A percentile compares a stretch with the other conserved stretches of the same genome.
These are phyloP conservation scores for Marasmius sp. DNA, from an alignment of 1,284 basidiomycete genomes.

Conservation along the genomic window DNA sequence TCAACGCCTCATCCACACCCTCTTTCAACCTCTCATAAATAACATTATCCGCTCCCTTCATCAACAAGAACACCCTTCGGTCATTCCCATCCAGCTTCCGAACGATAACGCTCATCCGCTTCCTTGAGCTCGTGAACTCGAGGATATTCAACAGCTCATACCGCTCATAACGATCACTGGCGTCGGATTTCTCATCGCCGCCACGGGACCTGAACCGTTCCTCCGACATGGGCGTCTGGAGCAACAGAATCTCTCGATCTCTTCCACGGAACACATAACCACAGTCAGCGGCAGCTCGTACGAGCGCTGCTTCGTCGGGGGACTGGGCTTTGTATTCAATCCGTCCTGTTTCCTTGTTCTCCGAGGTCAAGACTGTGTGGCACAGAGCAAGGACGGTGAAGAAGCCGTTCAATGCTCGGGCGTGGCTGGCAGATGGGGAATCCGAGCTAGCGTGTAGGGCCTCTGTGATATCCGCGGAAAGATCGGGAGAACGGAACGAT, in stretches of 20 bases:
- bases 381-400: slow-evolving; percentile 92
- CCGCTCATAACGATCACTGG: slow-evolving; percentile 50
- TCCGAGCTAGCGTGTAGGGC: slow-evolving; percentile 35
- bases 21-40: slow-evolving; percentile 88
- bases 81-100: slow-evolving; percentile 71
- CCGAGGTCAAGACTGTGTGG: slow-evolving; percentile 87
- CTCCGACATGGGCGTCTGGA: slow-evolving; percentile 82
- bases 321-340: slow-evolving; percentile 96
- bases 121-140: slow-evolving; percentile 93
- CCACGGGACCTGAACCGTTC: slow-evolving; percentile 26
- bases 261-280: slow-evolving; percentile 93
- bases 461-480: slow-evolving; percentile 25
- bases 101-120: slow-evolving; percentile 94
- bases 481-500: slow-evolving; percentile 58
- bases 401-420: slow-evolving; percentile 81
- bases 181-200: neutral
- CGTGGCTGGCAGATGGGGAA: slow-evolving; percentile 59
- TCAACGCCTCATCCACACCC: slow-evolving; percentile 68
- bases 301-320: slow-evolving; percentile 96
- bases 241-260: slow-evolving; percentile 75
- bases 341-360: slow-evolving; percentile 67
- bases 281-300: slow-evolving; percentile 94
- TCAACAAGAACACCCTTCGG: slow-evolving; percentile 69
- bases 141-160: slow-evolving; percentile 94
- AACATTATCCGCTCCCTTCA: slow-evolving; percentile 91